These are phyloP conservation scores for Dysphania ambrosioides DNA, from an alignment of 148 eudicot genomes.

Conservation along the genomic window DNA sequence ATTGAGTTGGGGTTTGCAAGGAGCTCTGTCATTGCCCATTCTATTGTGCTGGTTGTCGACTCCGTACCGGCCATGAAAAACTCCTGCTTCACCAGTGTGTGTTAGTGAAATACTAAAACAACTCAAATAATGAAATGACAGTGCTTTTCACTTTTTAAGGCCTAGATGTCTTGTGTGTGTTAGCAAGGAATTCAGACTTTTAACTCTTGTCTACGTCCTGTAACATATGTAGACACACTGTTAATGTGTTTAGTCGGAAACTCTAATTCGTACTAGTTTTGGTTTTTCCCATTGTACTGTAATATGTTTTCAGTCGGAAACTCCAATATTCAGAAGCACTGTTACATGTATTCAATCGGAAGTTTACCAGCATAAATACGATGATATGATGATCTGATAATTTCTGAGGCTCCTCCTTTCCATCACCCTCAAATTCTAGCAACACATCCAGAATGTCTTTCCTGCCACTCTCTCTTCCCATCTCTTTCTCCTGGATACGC, in stretches of 20 bases:
- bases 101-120: not conserved
- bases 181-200: too few relatives aligned
- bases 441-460: constrained; percentile 28
- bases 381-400: constrained; percentile 21
- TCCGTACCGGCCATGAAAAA: constrained; percentile 31
- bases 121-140: not conserved
- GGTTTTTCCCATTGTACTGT: too few relatives aligned
- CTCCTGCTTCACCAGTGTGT: not conserved
- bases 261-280: too few relatives aligned
- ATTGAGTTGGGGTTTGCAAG: constrained; percentile 17
- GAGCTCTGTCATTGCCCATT: constrained; percentile 29
- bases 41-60: constrained; percentile 19
- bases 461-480: constrained; percentile 3
- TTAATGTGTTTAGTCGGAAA: too few relatives aligned
- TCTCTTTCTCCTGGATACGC: constrained; percentile 17
- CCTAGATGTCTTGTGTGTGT: constrained; percentile 1
- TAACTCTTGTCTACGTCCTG: too few relatives aligned
- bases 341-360: too few relatives aligned
- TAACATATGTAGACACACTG: too few relatives aligned
- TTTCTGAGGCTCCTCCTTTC: constrained; percentile 11
- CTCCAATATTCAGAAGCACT: too few relatives aligned
- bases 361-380: constrained; percentile 15
- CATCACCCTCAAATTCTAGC: constrained; percentile 22
- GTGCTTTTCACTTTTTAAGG: not conserved
- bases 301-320: too few relatives aligned